Evolutionary conservation across 2,329 filamentous ascomycete species (phyloP).

Genomic region (Cryphonectria carpinicola): DNA sequence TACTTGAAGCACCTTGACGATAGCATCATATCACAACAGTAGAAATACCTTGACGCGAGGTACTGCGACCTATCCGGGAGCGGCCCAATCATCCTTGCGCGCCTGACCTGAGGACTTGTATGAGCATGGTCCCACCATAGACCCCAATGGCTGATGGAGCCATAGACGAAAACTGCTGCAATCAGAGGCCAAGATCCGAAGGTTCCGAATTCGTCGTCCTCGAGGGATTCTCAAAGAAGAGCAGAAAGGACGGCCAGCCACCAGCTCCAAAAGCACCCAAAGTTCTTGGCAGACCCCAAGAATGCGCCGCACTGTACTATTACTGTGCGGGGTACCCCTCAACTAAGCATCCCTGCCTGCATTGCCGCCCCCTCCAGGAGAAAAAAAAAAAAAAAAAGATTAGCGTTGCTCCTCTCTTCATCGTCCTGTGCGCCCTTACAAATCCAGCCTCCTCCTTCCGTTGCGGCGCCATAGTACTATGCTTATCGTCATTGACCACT

Average conservation of each 20-base stretch:
- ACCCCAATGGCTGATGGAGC: not conserved
- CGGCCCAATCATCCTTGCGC: not conserved
- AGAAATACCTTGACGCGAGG: conserved; percentile 1
- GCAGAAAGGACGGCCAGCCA: not conserved
- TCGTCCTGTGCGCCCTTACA: not conserved
- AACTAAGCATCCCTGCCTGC: not conserved
- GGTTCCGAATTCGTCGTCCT: conserved; percentile 11
- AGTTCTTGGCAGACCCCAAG: conserved; percentile 2
- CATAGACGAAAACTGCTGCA: not conserved
- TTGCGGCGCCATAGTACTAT: not conserved
- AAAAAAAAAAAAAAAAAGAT: not conserved
- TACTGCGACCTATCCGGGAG: conserved; percentile 1
- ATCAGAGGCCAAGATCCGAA: conserved; percentile 10
- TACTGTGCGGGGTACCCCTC: conserved; percentile 9
- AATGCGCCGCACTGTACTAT: not conserved
- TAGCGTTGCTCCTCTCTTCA: not conserved
- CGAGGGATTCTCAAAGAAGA: not conserved
- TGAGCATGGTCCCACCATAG: conserved; percentile 1
- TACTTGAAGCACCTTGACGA: conserved; percentile 1
- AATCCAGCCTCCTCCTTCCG: not conserved
- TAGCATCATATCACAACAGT: not conserved
- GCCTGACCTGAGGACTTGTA: not conserved
- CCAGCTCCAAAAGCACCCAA: not conserved
- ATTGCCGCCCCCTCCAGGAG: not conserved
- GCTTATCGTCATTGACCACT: not conserved